A percentile compares a stretch with the other conserved stretches of the same genome.
phyloP scores from a whole-genome alignment of 129 eudicot species.

The Flaveria ramosissima region DNA sequence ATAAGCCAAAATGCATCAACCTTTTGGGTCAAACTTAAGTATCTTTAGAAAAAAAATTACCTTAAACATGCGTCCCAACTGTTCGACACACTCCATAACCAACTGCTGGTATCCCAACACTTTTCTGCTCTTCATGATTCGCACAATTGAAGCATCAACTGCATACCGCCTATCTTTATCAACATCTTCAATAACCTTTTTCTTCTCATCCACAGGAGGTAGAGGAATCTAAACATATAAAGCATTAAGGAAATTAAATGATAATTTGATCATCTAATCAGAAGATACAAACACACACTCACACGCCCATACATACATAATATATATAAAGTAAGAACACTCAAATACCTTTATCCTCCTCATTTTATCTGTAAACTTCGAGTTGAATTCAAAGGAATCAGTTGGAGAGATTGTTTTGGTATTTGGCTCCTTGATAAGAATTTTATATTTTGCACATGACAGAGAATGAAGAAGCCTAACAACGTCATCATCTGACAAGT shows the following conservation, averaged over 20 bases:
- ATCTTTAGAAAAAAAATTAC: conserved; percentile 29
- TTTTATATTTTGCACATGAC: conserved; percentile 93
- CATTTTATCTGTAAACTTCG: conserved; percentile 91
- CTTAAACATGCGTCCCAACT: conserved; percentile 97
- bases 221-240: conserved; percentile 65
- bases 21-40: background rate
- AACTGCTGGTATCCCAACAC: conserved; percentile 89
- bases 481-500: conserved; percentile 86
- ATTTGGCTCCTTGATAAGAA: conserved; percentile 90
- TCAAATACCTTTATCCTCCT: conserved; percentile 79
- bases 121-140: conserved; percentile 93
- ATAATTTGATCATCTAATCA: background rate
- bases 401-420: conserved; percentile 77
- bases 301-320: background rate
- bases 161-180: conserved; percentile 90
- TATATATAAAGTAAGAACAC: background rate
- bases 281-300: background rate
- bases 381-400: conserved; percentile 74
- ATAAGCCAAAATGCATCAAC: background rate
- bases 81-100: conserved; percentile 96
- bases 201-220: conserved; percentile 96
- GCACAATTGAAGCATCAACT: conserved; percentile 88
- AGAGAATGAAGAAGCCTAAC: conserved; percentile 89
- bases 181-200: conserved; percentile 92
- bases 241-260: background rate